These are phyloP conservation scores for Pythium utonaiense DNA, from an alignment of 352 stramenopile species.

Conservation along the genomic window DNA sequence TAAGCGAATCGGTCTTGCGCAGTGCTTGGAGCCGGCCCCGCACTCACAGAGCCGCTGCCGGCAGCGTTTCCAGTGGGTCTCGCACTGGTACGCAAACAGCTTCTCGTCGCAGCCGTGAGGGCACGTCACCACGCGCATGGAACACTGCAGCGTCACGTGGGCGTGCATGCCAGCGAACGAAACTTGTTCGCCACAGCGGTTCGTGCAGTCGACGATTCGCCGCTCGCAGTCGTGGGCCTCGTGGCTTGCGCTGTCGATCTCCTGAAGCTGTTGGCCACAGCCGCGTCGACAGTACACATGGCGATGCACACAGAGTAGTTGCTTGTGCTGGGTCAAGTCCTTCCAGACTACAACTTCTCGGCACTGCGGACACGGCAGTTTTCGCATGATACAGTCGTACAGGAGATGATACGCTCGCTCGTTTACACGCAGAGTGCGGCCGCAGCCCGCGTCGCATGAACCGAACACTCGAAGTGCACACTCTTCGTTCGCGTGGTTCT, in stretches of 20 bases:
- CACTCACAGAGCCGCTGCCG: conserved; percentile 59
- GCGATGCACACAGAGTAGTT: conserved; percentile 44
- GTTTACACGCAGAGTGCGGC: conserved; percentile 38
- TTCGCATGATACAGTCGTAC: conserved; percentile 42
- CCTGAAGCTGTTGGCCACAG: conserved; percentile 40
- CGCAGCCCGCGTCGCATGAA: conserved; percentile 44
- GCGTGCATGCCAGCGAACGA: conserved; percentile 29
- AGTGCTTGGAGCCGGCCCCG: conserved; percentile 46
- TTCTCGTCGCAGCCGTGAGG: conserved; percentile 49
- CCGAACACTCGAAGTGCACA: conserved; percentile 55
- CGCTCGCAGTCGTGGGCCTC: conserved; percentile 45
- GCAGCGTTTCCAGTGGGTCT: conserved; percentile 59
- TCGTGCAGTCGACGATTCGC: conserved; percentile 45
- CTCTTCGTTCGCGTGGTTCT: conserved; percentile 37
- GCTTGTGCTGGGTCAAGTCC: conserved; percentile 39
- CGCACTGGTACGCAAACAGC: conserved; percentile 59
- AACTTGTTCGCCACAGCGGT: conserved; percentile 48
- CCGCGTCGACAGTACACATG: conserved; percentile 52
- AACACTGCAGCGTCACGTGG: conserved; percentile 46
- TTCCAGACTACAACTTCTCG: conserved; percentile 31
- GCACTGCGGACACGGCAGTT: conserved; percentile 51
- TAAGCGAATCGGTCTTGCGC: conserved; percentile 51
- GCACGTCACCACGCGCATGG: conserved; percentile 58
- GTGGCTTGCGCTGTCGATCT: conserved; percentile 37
- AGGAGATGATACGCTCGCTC: conserved; percentile 58